These are phyloP conservation scores for Dioscorea alata DNA, from an alignment of 106 monocot species.

Conservation along the genomic window DNA sequence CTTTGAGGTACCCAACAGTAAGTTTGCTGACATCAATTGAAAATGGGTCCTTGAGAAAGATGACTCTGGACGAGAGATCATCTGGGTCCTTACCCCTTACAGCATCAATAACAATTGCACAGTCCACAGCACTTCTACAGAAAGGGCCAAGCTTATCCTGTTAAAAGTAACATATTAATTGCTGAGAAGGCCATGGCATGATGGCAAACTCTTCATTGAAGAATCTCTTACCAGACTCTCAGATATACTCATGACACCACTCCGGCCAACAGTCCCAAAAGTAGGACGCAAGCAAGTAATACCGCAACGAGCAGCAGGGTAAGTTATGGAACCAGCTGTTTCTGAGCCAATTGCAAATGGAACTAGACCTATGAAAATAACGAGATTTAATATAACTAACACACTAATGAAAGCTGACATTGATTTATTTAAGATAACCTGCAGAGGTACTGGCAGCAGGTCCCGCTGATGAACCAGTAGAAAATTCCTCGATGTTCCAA, in stretches of 20 bases:
- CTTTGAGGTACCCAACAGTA: conserved; percentile 79
- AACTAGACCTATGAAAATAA: conserved; percentile 23
- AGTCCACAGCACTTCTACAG: conserved; percentile 84
- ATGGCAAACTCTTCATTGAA: neutral
- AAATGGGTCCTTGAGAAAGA: conserved; percentile 77
- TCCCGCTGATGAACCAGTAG: conserved; percentile 96
- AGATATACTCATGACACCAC: conserved; percentile 94
- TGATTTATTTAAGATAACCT: conserved; percentile 27
- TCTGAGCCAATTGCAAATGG: conserved; percentile 98
- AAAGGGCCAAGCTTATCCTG: conserved; percentile 98
- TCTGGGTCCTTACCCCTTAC: conserved; percentile 79
- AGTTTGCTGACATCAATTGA: conserved; percentile 75
- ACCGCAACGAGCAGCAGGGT: conserved; percentile 87
- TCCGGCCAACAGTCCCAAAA: conserved; percentile 90
- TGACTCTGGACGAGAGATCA: conserved; percentile 68
- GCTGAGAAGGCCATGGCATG: neutral
- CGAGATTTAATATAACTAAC: neutral
- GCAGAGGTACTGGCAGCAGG: conserved; percentile 92
- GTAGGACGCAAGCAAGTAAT: conserved; percentile 81
- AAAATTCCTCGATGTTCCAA: conserved; percentile 87
- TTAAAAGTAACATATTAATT: neutral
- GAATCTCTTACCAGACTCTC: conserved; percentile 72
- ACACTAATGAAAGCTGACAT: neutral
- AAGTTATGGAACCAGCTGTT: conserved; percentile 85
- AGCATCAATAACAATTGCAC: conserved; percentile 68